Evolutionary conservation across 768 basidiomycete genomes (phyloP), one percentile per base, ranked within the genome.

Genomic region (Leccinum rimulosum): DNA sequence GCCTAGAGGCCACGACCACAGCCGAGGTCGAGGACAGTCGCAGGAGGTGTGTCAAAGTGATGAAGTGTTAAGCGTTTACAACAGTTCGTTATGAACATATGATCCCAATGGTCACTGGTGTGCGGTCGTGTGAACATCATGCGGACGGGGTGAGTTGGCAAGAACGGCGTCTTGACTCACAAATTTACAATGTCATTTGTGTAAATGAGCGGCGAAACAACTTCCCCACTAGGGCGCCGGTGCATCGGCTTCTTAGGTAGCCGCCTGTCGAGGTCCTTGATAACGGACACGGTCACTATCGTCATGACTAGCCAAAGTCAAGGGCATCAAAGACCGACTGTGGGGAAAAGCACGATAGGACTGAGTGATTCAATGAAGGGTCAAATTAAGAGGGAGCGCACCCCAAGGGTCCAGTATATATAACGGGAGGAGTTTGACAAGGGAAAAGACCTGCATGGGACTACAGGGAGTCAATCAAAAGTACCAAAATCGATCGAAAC

Each of bases 1-100:
- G 80, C 80, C 89, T 90, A 92, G 53, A 80, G 79, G 1, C 89
- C 89, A 49, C 76, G 80, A 6, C 89, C 88, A 66, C 87, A 89
- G 0, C 88, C 90, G 9, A 92, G 72, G 65, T 90, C 88, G 11
- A 92, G 80, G 0, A 89, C 76, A 3, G 74, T 69, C 1, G 67
- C 25, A 0, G 88, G 90, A 3, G 83, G 80, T 0, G 65, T 66
- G 8, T 77, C 73, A 53, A 86, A 85, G 48, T 78, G 73, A 64
- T 84, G 79, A 59, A 84, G 76, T 0, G 88, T 84, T 33, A 87
- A 66, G 19, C 79, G 74, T 52, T 75, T 67, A 54, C 70, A 82
- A 62, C 76, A 84, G 55, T 68, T 78, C 36, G 74, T 73, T 62
- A 86, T 72, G 70, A 88, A 87, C 79, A 88, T 80, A 57, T 82